phyloP scores from a whole-genome alignment of 2,329 filamentous ascomycete species.

The Calonectria pseudoturangicola region DNA sequence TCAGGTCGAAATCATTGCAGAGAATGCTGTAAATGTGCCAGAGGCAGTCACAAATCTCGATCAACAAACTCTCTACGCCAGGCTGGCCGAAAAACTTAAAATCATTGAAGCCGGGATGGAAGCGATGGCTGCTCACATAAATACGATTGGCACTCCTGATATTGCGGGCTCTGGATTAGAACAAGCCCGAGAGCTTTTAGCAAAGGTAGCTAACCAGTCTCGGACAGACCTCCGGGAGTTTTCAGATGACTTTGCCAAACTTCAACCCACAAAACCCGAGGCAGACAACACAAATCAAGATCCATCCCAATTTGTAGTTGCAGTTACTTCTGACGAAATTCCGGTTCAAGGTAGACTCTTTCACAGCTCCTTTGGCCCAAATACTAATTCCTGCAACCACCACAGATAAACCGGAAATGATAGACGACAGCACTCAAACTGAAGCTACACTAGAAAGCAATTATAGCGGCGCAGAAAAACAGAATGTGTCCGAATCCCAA shows the following conservation, averaged over 20 bases:
- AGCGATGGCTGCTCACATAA: slow-evolving; percentile 30
- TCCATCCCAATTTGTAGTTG: background rate
- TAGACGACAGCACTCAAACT: slow-evolving; percentile 29
- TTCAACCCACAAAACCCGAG: background rate
- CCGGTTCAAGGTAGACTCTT: background rate
- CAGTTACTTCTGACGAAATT: slow-evolving; percentile 2
- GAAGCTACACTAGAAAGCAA: background rate
- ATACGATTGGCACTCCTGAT: slow-evolving; percentile 11
- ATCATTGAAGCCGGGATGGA: slow-evolving; percentile 19
- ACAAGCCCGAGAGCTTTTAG: slow-evolving; percentile 20
- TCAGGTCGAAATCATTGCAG: background rate
- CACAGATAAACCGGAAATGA: background rate
- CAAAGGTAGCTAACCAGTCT: slow-evolving; percentile 10
- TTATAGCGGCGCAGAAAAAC: slow-evolving; percentile 11
- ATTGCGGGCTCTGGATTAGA: background rate
- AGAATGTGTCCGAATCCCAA: slow-evolving; percentile 20
- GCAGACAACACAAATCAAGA: background rate
- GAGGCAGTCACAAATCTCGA: background rate
- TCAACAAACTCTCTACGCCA: slow-evolving; percentile 3
- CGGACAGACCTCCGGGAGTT: slow-evolving; percentile 26
- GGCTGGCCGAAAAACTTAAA: slow-evolving; percentile 32
- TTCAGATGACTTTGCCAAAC: slow-evolving; percentile 18
- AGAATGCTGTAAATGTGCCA: background rate
- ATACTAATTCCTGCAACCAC: background rate
- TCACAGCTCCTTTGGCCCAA: too few species aligned